These are phyloP conservation scores for Nicotiana paniculata DNA, from an alignment of 257 asterid species.

Conservation along the genomic window DNA sequence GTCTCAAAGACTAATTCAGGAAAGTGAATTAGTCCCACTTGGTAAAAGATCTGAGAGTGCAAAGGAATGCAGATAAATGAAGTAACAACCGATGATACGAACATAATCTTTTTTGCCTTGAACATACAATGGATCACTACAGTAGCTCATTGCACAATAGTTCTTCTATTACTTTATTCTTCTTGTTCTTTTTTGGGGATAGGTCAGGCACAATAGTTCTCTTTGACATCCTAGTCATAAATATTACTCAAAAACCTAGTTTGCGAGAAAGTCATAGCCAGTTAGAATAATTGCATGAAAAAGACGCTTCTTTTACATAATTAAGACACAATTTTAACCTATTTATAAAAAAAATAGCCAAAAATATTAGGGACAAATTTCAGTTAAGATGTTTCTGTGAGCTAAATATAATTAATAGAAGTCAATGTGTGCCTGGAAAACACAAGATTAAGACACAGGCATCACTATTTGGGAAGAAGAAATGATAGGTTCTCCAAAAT, in stretches of 20 bases:
- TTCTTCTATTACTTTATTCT: not conserved
- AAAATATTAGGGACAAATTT: not conserved
- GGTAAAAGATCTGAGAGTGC: not conserved
- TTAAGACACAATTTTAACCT: not conserved
- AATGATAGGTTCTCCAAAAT: not conserved
- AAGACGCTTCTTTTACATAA: not conserved
- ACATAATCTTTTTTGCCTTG: not conserved
- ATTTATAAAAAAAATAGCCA: not conserved
- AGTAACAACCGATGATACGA: not conserved
- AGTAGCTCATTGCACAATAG: not conserved
- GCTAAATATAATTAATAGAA: not conserved
- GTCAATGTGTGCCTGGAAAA: not conserved
- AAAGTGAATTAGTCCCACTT: not conserved
- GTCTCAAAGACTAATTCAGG: slow-evolving; percentile 1
- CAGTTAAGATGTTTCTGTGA: not conserved
- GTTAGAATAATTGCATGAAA: not conserved
- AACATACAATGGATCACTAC: not conserved
- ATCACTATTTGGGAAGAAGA: not conserved
- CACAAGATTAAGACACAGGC: not conserved
- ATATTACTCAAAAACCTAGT: not conserved
- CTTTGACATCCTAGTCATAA: not conserved
- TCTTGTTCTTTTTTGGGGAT: not conserved
- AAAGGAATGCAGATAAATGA: not conserved
- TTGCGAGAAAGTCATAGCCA: not conserved
- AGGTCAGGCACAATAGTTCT: not conserved